Evolutionary conservation across 2,329 filamentous ascomycete species (phyloP).

Genomic region (Epichloe scottii): DNA sequence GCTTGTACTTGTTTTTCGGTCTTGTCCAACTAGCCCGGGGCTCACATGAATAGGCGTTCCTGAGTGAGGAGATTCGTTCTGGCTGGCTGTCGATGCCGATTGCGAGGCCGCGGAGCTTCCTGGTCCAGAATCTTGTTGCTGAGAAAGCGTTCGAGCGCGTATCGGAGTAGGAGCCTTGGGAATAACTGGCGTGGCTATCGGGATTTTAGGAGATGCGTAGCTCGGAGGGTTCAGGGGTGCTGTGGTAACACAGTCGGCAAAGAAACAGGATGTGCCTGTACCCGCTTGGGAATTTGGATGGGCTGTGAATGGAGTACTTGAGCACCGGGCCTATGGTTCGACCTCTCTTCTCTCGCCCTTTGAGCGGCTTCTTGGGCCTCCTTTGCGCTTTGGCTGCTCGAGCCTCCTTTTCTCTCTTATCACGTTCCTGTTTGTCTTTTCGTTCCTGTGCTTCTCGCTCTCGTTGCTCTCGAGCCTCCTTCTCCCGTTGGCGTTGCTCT

Average conservation of each 20-base stretch:
- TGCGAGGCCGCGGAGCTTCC: slow-evolving; percentile 60
- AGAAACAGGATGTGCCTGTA: slow-evolving; percentile 24
- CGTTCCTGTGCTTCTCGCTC: slow-evolving; percentile 57
- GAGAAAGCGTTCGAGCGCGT: slow-evolving; percentile 63
- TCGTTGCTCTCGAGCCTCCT: slow-evolving; percentile 58
- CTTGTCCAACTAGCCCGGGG: slow-evolving; percentile 48
- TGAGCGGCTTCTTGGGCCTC: slow-evolving; percentile 40
- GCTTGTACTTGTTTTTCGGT: slow-evolving; percentile 48
- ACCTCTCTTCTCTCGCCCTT: slow-evolving; percentile 57
- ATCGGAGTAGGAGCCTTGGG: slow-evolving; percentile 74
- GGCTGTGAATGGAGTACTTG: slow-evolving; percentile 19
- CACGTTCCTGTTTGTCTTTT: slow-evolving; percentile 47
- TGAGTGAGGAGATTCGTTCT: slow-evolving; percentile 46
- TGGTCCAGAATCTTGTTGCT: slow-evolving; percentile 64
- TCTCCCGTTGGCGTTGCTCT: slow-evolving; percentile 69
- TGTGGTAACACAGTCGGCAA: slow-evolving; percentile 42
- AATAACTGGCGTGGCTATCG: slow-evolving; percentile 66
- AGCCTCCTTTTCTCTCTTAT: slow-evolving; percentile 49
- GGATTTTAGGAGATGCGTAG: slow-evolving; percentile 66
- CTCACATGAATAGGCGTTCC: slow-evolving; percentile 53
- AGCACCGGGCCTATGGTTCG: slow-evolving; percentile 22
- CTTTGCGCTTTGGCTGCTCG: slow-evolving; percentile 44
- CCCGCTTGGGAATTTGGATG: slow-evolving; percentile 10
- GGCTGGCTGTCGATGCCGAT: slow-evolving; percentile 40
- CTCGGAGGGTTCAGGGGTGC: slow-evolving; percentile 43